Conservation (phyloP, 2,329 filamentous ascomycete genomes). For the Epichloe uncinata region DNA sequence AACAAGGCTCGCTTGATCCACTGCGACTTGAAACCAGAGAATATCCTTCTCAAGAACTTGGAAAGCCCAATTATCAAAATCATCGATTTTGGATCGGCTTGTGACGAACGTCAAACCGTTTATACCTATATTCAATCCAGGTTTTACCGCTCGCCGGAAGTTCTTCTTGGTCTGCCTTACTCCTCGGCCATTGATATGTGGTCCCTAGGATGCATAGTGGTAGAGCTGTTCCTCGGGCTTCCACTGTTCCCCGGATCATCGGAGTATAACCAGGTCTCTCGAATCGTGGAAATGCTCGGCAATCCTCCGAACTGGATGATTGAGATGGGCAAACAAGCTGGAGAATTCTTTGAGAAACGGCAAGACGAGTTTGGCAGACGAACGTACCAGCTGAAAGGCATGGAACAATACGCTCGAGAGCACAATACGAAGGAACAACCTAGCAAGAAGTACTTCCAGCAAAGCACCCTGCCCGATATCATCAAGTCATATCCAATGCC, state of each 20-base stretch:
- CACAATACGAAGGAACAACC: conserved; percentile 96
- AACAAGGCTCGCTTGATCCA: conserved; percentile 97
- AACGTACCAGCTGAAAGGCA: conserved; percentile 84
- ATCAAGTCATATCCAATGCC: conserved; percentile 98
- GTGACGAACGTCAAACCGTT: conserved; percentile 94
- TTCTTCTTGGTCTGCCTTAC: conserved; percentile 88
- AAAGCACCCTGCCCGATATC: conserved; percentile 86
- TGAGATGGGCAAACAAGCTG: conserved; percentile 95
- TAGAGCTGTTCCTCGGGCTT: conserved; percentile 89
- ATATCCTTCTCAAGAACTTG: conserved; percentile 93
- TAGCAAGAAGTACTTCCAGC: conserved; percentile 98
- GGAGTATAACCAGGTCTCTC: conserved; percentile 95
- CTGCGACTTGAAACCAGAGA: conserved; percentile 96
- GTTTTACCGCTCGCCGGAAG: conserved; percentile 95
- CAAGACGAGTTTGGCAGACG: conserved; percentile 85
- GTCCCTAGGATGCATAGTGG: conserved; percentile 96
- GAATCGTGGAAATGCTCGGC: conserved; percentile 96
- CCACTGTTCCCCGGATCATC: conserved; percentile 94
- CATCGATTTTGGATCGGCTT: conserved; percentile 97
- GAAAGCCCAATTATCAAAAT: conserved; percentile 99
- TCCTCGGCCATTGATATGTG: conserved; percentile 99
- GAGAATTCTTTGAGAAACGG: conserved; percentile 91
- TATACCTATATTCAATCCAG: conserved; percentile 98
- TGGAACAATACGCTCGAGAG: conserved; percentile 95
- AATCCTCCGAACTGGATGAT: conserved; percentile 98